Conservation (phyloP, 352 stramenopile genomes). For the Albugo laibachii region DNA sequence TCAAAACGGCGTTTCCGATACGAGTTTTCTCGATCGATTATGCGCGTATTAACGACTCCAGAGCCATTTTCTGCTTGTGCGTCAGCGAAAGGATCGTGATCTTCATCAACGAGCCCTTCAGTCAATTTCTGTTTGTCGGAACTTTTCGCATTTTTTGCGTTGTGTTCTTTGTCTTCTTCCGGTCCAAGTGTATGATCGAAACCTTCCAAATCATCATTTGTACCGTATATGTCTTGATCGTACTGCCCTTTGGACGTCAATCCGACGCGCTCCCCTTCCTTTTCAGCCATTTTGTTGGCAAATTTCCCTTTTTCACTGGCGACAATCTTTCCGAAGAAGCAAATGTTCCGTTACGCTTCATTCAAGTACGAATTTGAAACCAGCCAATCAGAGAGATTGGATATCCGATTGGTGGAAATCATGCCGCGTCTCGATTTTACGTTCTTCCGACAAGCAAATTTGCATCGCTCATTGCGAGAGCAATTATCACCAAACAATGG, state of each 20-base stretch:
- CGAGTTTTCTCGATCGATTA: conserved; percentile 86
- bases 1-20: conserved; percentile 81
- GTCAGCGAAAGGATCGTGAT: conserved; percentile 78
- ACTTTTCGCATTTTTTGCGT: conserved; percentile 12
- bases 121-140: conserved; percentile 13
- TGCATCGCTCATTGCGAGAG: no score
- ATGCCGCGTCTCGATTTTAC: no score
- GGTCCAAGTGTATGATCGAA: conserved; percentile 38
- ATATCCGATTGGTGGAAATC: no score
- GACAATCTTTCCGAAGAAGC: conserved; percentile 11
- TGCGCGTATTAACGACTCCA: conserved; percentile 86
- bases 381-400: no score
- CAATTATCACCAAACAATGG: no score
- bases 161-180: conserved; percentile 17
- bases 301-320: conserved; percentile 1
- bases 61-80: conserved; percentile 69
- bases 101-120: conserved; percentile 60
- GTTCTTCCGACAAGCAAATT: no score
- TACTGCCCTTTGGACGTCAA: conserved; percentile 47
- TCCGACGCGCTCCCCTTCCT: conserved; percentile 24
- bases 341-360: no score
- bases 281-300: conserved; percentile 12
- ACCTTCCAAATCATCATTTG: conserved; percentile 27
- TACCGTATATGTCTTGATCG: conserved; percentile 56
- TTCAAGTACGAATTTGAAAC: no score